Evolutionary conservation across 306 rosid genomes (phyloP).

Genomic region (Styphnolobium japonicum): DNA sequence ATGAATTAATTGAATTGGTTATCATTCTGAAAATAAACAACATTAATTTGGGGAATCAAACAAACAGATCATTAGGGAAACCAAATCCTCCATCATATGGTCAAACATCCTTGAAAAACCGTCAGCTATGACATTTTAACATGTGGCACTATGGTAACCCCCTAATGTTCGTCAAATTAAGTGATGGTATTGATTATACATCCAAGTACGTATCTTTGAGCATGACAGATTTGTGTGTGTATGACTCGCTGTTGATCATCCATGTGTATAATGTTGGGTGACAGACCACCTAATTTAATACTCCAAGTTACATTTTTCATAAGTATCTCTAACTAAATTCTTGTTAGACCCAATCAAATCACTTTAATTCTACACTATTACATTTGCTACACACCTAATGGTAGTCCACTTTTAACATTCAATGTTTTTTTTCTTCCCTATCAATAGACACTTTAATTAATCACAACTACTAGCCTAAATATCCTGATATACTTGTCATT

Average conservation of each 20-base stretch:
- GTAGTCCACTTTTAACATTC: neutral
- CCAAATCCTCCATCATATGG: neutral
- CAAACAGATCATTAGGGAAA: conserved; percentile 2
- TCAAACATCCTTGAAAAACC: conserved; percentile 9
- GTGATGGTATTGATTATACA: conserved; percentile 9
- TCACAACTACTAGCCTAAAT: neutral
- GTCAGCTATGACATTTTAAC: conserved; percentile 5
- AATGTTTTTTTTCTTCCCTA: neutral
- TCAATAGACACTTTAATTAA: conserved; percentile 16
- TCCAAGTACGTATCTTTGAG: conserved; percentile 26
- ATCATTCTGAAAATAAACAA: neutral
- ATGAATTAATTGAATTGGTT: neutral
- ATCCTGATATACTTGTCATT: neutral
- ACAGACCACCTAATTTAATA: conserved; percentile 52
- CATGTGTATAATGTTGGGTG: conserved; percentile 35
- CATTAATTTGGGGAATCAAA: neutral
- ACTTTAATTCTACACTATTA: conserved; percentile 9
- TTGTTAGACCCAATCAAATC: conserved; percentile 50
- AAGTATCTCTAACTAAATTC: conserved; percentile 53
- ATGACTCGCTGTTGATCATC: conserved; percentile 25
- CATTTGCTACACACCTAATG: conserved; percentile 12
- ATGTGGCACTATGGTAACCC: neutral
- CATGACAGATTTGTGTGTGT: conserved; percentile 11
- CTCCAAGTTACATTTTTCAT: conserved; percentile 23
- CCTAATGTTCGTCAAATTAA: neutral